Base-by-base conservation (phyloP, 1,284 basidiomycete species). In the Porodaedalea pini region DNA sequence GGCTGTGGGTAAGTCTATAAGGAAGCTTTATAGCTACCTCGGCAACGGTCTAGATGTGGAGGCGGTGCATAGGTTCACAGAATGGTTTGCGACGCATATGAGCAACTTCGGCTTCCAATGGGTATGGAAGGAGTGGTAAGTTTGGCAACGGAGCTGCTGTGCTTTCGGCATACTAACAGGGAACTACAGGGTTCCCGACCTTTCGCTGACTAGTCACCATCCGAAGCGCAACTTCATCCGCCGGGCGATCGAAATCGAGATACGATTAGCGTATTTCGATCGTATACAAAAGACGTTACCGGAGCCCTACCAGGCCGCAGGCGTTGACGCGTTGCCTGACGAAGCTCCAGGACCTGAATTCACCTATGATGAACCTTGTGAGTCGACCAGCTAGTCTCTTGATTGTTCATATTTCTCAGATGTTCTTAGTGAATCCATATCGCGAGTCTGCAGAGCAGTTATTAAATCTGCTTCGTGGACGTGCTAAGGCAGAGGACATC, bases 101-200 rank as follows among this genome's bases (percentile, higher is more conserved):
- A 94, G 91, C 65, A 99, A 99, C 74, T 99, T 99, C 72, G 90
- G 89, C 19, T 99, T 98, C 75, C 86, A 88, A 65, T 99, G 97
- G 97, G 94, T 95, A n/a, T 99, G 97, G 97, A 94, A 94, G 67
- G 97, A 99, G 79, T 99, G 97, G 96, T 94, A 61, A 44, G 84
- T 73, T 4, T 32, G 41, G 17, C 10, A 37, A 29, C 19, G 41
- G 19, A 55, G 49, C 21, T 10, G 41, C 27, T 54, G 43, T 52
- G 23, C 5, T 23, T 27, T 27, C 19, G 57, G 55, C 61, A 15
- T 17, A 2, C 21, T 51, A 11, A 44, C 50, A 15, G n/a, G n/a
- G 13, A 21, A 32, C 4, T 48, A 39, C 62, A 96, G 93, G 93
- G 75, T 94, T n/a, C 85, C 89, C 1, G 95, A 98, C 70, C 75